phyloP scores from a whole-genome alignment of 139 green algal species.

The Chlamydomonas incerta region DNA sequence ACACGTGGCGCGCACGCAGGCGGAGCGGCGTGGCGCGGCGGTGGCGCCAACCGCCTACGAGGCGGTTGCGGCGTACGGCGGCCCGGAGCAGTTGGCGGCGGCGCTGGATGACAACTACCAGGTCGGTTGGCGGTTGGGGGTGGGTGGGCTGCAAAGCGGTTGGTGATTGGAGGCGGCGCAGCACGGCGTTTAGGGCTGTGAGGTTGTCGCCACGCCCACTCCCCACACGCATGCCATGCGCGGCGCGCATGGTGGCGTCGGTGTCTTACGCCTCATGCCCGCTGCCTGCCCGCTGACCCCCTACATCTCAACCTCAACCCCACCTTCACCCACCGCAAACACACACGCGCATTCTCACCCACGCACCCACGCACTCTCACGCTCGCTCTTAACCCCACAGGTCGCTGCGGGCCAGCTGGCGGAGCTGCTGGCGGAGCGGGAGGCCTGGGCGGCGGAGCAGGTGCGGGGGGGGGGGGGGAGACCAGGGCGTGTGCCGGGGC shows the following conservation, averaged over 20 bases:
- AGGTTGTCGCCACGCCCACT: no score
- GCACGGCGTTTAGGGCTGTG: no score
- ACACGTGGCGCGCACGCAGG: no score
- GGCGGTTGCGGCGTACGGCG: constrained; percentile 4
- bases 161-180: not conserved
- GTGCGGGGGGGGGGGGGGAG: no score
- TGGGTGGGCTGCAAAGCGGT: not conserved
- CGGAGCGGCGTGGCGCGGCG: not conserved
- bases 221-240: no score
- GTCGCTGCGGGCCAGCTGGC: not conserved
- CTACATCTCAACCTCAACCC: no score
- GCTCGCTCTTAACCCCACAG: not conserved
- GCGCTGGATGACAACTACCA: not conserved
- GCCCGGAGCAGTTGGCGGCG: not conserved
- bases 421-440: not conserved
- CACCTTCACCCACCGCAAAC: no score
- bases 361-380: not conserved
- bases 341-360: no score
- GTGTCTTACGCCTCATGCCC: no score
- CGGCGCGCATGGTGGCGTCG: no score
- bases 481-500: no score
- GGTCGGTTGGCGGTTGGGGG: not conserved
- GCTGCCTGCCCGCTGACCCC: no score
- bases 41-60: constrained; percentile 29
- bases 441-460: constrained; percentile 1